Conservation (phyloP, 768 basidiomycete genomes). For the Lentinula boryana region DNA sequence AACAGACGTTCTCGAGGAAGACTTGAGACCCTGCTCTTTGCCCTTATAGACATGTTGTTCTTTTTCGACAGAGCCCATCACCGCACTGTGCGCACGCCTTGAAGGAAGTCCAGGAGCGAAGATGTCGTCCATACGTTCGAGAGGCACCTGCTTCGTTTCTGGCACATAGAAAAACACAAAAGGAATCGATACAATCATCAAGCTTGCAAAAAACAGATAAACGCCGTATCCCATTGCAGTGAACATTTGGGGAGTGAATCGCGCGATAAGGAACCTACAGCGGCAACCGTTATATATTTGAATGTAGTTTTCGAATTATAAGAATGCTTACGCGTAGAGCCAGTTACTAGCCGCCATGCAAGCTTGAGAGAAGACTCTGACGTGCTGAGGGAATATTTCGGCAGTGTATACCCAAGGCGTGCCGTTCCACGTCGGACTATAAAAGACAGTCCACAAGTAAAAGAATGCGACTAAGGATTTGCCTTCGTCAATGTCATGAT, state of each 20-base stretch:
- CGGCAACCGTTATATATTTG: neutral
- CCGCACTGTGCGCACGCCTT: conserved; percentile 26
- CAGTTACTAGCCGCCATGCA: conserved; percentile 31
- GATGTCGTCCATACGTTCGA: conserved; percentile 37
- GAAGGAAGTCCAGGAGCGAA: conserved; percentile 28
- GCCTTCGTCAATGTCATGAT: neutral
- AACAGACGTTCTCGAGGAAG: neutral
- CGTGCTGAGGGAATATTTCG: conserved; percentile 35
- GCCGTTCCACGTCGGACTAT: conserved; percentile 37
- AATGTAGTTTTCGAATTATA: neutral
- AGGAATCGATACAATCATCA: conserved; percentile 27
- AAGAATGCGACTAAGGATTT: conserved; percentile 23
- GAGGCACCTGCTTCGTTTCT: conserved; percentile 33
- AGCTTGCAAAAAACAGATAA: conserved; percentile 29
- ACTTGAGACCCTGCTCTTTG: conserved; percentile 11
- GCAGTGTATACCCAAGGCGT: conserved; percentile 40
- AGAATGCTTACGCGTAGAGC: conserved; percentile 4
- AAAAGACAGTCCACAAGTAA: conserved; percentile 32
- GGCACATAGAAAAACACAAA: conserved; percentile 31
- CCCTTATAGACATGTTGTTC: conserved; percentile 15
- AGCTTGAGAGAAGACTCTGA: conserved; percentile 30
- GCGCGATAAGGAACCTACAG: conserved; percentile 23
- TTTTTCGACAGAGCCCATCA: conserved; percentile 9
- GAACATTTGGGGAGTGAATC: conserved; percentile 35
- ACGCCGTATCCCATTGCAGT: conserved; percentile 29